phyloP scores from a whole-genome alignment of 139 green algal species.

The Chlamydomonas sphaeroides region DNA sequence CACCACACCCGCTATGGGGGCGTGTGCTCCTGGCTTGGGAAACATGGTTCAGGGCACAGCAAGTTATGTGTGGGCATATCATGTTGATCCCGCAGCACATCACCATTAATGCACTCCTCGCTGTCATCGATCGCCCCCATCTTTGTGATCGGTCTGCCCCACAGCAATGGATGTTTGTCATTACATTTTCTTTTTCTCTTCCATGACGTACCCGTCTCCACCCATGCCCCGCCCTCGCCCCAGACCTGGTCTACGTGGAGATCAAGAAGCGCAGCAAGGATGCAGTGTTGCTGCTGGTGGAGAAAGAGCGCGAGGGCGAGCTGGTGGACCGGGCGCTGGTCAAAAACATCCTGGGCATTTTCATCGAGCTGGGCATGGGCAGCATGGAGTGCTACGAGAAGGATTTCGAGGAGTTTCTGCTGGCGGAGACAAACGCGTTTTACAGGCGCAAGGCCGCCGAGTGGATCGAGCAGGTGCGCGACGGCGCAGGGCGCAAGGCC shows the following conservation, averaged over 20 bases:
- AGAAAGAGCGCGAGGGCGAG: conserved; percentile 95
- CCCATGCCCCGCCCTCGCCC: not conserved
- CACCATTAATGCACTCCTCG: too few species aligned
- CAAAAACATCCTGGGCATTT: conserved; percentile 97
- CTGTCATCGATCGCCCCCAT: too few species aligned
- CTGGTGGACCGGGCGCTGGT: conserved; percentile 89
- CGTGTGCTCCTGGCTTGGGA: too few species aligned
- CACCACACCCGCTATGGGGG: too few species aligned
- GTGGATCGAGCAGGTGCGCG: conserved; percentile 80
- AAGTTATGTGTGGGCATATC: too few species aligned
- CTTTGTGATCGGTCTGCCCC: too few species aligned
- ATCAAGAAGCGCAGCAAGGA: conserved; percentile 77
- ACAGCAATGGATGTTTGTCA: too few species aligned
- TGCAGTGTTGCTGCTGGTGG: conserved; percentile 83
- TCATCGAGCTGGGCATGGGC: conserved; percentile 95
- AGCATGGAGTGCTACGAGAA: conserved; percentile 93
- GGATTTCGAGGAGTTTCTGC: conserved; percentile 95
- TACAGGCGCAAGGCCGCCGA: conserved; percentile 84
- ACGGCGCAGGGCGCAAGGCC: too few species aligned
- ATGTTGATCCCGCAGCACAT: too few species aligned
- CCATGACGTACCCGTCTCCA: too few species aligned
- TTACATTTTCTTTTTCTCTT: too few species aligned
- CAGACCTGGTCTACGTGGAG: conserved; percentile 80
- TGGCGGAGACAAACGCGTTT: conserved; percentile 83
- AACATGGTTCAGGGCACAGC: too few species aligned